A percentile compares a stretch with the other conserved stretches of the same genome.
Evolutionary conservation across 192 early-diverging fungal genomes (phyloP).

Genomic region (Podila verticillata): DNA sequence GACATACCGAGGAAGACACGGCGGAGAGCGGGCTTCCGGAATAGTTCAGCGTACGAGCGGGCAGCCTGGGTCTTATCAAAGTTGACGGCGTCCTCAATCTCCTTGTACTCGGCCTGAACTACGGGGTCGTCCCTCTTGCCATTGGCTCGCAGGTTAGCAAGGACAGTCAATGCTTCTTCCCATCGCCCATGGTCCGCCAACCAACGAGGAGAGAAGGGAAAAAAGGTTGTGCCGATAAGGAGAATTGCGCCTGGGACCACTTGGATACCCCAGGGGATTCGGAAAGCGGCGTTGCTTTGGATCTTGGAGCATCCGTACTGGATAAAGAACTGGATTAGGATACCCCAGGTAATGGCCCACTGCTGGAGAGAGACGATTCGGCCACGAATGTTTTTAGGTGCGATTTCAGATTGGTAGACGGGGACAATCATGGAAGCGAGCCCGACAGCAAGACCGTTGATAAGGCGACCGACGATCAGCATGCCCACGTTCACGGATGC

Average conservation of each 20-base stretch:
- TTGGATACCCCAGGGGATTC: constrained; percentile 87
- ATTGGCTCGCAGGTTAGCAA: constrained; percentile 74
- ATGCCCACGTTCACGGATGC: constrained; percentile 64
- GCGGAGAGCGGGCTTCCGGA: constrained; percentile 60
- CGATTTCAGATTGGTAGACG: constrained; percentile 83
- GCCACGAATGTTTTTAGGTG: constrained; percentile 86
- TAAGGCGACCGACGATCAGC: constrained; percentile 81
- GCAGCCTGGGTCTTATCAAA: constrained; percentile 73
- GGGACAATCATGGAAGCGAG: constrained; percentile 77
- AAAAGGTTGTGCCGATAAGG: constrained; percentile 70
- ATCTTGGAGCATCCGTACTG: constrained; percentile 65
- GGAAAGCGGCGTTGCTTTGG: constrained; percentile 70
- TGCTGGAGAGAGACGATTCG: constrained; percentile 89
- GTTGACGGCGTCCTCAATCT: constrained; percentile 74
- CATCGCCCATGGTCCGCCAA: constrained; percentile 71
- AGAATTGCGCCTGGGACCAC: constrained; percentile 80
- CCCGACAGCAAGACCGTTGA: constrained; percentile 87
- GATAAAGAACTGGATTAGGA: constrained; percentile 68
- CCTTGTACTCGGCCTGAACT: constrained; percentile 71
- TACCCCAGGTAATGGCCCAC: constrained; percentile 93
- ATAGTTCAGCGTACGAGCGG: constrained; percentile 69
- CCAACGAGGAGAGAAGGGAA: constrained; percentile 92
- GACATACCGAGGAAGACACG: constrained; percentile 74
- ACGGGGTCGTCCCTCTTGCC: constrained; percentile 65
- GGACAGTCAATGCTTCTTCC: constrained; percentile 73